A percentile compares a stretch with the other conserved stretches of the same genome.
These are phyloP conservation scores for Trametes cingulata DNA, from an alignment of 768 basidiomycete genomes.

Conservation along the genomic window DNA sequence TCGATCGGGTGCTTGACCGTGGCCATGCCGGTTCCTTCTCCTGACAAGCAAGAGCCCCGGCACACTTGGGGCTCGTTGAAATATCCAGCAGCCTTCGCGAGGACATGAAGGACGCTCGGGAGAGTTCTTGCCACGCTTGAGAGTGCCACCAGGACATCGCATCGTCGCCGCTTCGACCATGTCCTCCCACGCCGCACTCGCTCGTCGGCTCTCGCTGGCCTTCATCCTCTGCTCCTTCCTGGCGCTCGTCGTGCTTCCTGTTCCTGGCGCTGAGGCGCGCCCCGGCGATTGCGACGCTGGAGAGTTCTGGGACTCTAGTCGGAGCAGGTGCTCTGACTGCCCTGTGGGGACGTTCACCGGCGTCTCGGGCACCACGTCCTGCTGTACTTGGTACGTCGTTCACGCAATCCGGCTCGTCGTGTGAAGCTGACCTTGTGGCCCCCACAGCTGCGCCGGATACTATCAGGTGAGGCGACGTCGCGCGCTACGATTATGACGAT, in stretches of 20 bases:
- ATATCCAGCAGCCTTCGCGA: too few species aligned
- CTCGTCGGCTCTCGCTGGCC: background rate
- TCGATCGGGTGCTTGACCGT: too few species aligned
- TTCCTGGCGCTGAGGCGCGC: background rate
- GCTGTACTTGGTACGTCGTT: constrained; percentile 20
- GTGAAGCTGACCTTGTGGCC: background rate
- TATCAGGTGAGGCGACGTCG: constrained; percentile 2
- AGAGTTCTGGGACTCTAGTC: background rate
- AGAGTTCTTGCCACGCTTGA: too few species aligned
- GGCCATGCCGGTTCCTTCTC: too few species aligned
- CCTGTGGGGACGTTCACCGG: constrained; percentile 19
- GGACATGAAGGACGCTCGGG: too few species aligned
- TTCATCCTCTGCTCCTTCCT: background rate
- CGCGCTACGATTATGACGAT: too few species aligned
- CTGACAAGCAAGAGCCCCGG: too few species aligned
- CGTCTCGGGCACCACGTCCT: constrained; percentile 12
- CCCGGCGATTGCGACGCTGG: background rate
- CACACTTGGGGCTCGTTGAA: too few species aligned
- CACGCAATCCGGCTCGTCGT: too few species aligned
- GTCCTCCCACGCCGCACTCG: background rate
- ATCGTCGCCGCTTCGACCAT: background rate
- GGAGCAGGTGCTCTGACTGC: constrained; percentile 1
- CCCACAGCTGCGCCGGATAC: constrained; percentile 19
- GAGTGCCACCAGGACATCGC: background rate
- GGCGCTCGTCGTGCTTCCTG: background rate